Evolutionary conservation across 169 alveolate species (phyloP), one percentile per base, ranked within the genome.

Genomic region (Babesia caballi): DNA sequence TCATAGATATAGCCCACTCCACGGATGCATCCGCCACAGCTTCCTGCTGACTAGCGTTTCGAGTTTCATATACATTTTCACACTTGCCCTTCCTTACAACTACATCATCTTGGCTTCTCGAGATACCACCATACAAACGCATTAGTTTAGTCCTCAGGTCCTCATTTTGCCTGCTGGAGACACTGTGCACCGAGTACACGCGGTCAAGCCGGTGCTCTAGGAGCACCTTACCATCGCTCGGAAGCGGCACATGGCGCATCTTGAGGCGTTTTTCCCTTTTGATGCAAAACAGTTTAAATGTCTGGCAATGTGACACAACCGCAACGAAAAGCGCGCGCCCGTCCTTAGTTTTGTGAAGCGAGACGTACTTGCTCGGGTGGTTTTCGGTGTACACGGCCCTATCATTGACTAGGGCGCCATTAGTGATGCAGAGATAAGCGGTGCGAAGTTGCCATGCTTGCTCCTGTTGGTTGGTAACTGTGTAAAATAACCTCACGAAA

Each of bases 251-350:
- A 4, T 28, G 15, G 63, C 57, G 68, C 57, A 76, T 25, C 21
- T 36, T 35, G 14, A 44, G 58, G 12, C n/a, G 40, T 12, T 5
- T 25, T 7, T 17, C 30, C 3, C 25, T 12, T 23, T 19, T 68
- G 4, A 78, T 47, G 51, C 76, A 56, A 41, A 36, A 46, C 19
- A 60, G 25, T 14, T 42, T 9, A 27, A 42, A 36, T 47, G 72
- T 73, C 36, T 32, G 23, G 15, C 50, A 32, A 41, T 67, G 73
- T 27, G 66, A 40, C 14, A 49, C 70, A 6, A 56, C 33, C 17
- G 70, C 86, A 19, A 78, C 63, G 27, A 57, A 68, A 41, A 78
- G 49, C 21, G 49, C 38, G n/a, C 33, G 30, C 25, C 83, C 81
- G 57, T 59, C 47, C 67, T 78, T 78, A 12, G 66, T 67, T 32